Percentiles rank a stretch among this genome's conserved stretches.
Conservation (phyloP, 306 rosid genomes). For the Prunus davidiana region DNA sequence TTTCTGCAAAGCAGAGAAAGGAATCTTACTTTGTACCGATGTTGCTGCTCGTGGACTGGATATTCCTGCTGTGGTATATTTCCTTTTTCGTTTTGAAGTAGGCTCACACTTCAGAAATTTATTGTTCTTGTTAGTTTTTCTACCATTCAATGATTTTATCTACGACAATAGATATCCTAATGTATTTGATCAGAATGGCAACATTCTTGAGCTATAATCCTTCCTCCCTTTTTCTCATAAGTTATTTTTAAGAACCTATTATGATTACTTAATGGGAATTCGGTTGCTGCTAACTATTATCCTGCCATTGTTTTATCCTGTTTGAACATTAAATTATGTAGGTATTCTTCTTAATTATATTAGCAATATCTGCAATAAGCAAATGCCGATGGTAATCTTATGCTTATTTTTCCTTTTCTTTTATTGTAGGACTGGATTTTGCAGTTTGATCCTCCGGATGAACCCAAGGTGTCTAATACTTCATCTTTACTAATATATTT, state of each 20-base stretch:
- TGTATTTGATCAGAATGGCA: not conserved
- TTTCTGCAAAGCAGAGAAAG: conserved; percentile 82
- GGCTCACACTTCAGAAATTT: not conserved
- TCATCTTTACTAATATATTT: not conserved
- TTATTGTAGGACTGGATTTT: conserved; percentile 93
- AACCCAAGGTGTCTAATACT: conserved; percentile 65
- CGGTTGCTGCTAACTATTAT: not conserved
- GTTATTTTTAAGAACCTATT: not conserved
- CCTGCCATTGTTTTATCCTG: too few species aligned
- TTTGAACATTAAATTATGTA: not conserved
- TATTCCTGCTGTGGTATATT: conserved; percentile 76
- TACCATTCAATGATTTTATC: not conserved
- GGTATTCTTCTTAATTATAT: not conserved
- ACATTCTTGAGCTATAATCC: not conserved
- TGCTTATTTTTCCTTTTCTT: conserved; percentile 6
- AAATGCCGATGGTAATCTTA: not conserved
- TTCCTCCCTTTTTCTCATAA: not conserved
- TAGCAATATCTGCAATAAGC: not conserved
- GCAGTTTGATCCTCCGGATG: conserved; percentile 99
- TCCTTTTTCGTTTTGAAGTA: not conserved
- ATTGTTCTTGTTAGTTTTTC: not conserved
- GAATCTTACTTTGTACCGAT: conserved; percentile 94
- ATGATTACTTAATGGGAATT: not conserved
- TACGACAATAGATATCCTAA: not conserved
- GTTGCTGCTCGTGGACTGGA: conserved; percentile 98